Base-by-base conservation (phyloP, 805 yeast genomes). In the Starmerella bombicola region DNA sequence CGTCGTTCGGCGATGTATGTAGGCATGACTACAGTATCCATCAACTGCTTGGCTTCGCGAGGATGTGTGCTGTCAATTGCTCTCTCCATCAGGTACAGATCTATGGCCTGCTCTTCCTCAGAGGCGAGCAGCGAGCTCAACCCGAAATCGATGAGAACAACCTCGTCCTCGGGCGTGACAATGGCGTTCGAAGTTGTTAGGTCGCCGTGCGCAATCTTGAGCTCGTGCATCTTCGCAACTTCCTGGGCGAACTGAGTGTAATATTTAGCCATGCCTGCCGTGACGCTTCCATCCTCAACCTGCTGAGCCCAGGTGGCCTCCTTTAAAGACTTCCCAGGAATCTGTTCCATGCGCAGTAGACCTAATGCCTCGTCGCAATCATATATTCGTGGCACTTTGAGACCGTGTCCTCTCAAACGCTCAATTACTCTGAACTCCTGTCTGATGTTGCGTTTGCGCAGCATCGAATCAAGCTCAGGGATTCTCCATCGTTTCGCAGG, bases 41-140 rank as follows among this genome's bases (percentile, higher is more conserved):
- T 77, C 57, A 85, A 85, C 32, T 58, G 53, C 1, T 67, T 69
- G 2, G 94, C 68, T 53, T 71, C 72, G 5, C 69, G 67, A 0
- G 97, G 88, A 60, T 91, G 98, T 1, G 98, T 91, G 50, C 95
- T 82, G 23, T 74, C 63, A 16, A 91, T 70, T 0, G 98, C 97
- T 53, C 97, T 67, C 60, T 91, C 98, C 45, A 91, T 62, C 9
- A 91, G 97, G 53, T 91, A 91, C 44, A 91, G 60, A 59, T 91
- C 98, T n/a, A 91, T 98, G 3, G 97, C 97, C 59, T 83, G 85
- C 55, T 88, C 97, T 53, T 91, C 98, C 16, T 40, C 22, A 6
- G 41, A 37, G 2, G 51, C 54, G 0, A 93, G 75, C 42, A 76
- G 76, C 10, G 85, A 74, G 2, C 93, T 80, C 16, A 91, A 66